Evolutionary conservation across 2,329 filamentous ascomycete species (phyloP).

Genomic region (Cryphonectria parasitica): DNA sequence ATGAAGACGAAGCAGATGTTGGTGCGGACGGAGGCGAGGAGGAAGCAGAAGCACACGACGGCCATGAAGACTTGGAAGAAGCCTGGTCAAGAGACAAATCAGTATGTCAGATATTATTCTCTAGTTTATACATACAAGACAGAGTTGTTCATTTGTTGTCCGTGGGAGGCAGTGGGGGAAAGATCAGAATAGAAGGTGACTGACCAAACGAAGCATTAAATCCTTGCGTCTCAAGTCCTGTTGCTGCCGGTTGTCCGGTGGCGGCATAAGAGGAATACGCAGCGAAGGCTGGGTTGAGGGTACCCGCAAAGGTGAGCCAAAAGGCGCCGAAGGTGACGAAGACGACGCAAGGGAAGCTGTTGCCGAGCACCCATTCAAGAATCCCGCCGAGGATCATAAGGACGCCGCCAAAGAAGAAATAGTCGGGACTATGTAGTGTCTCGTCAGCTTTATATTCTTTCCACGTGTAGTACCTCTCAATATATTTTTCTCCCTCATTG

Average conservation of each 20-base stretch:
- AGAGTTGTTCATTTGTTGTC: not conserved
- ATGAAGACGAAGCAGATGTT: constrained; percentile 66
- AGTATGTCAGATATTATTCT: not conserved
- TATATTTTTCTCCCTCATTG: not conserved
- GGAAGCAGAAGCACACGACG: constrained; percentile 61
- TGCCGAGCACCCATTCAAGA: constrained; percentile 53
- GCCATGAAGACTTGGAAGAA: constrained; percentile 67
- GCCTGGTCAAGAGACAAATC: constrained; percentile 26
- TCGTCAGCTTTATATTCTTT: not conserved
- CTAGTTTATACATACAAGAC: not conserved
- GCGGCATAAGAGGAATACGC: constrained; percentile 44
- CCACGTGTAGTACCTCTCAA: not conserved
- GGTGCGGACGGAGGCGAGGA: constrained; percentile 66
- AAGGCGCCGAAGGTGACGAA: constrained; percentile 53
- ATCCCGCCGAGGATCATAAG: constrained; percentile 49
- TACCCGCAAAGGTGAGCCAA: constrained; percentile 53
- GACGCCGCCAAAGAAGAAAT: constrained; percentile 51
- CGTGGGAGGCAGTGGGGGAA: not conserved
- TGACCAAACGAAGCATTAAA: constrained; percentile 52
- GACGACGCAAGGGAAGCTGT: constrained; percentile 57
- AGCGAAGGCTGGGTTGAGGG: constrained; percentile 51
- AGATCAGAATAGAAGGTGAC: not conserved
- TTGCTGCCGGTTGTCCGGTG: constrained; percentile 33
- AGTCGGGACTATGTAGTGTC: constrained; percentile 40
- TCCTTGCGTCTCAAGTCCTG: constrained; percentile 38